A percentile compares a stretch with the other conserved stretches of the same genome.
Conservation (phyloP, 73 alveolate genomes). For the Tetrahymena malaccensis region DNA sequence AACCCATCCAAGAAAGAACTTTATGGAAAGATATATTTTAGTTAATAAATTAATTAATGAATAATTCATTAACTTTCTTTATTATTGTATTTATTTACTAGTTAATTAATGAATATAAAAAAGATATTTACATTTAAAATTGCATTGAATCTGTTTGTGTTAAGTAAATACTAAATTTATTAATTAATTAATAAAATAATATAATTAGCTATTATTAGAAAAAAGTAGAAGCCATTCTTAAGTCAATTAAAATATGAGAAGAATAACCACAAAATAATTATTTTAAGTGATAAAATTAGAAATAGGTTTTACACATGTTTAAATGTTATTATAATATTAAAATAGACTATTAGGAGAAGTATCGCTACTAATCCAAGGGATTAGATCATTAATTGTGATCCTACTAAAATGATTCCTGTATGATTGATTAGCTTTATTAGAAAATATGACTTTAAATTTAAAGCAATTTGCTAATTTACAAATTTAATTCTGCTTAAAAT, state of each 20-base stretch:
- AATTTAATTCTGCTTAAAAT: too few relatives aligned
- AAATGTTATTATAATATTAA: neutral
- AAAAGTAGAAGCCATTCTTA: neutral
- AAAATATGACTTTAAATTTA: too few relatives aligned
- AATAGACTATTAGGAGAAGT: neutral
- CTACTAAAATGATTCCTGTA: neutral
- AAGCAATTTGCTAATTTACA: too few relatives aligned
- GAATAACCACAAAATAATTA: neutral
- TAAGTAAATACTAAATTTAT: neutral
- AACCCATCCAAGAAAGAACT: neutral
- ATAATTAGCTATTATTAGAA: neutral
- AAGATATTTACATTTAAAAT: neutral
- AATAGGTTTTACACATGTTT: neutral
- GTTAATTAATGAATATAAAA: neutral
- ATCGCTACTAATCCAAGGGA: neutral
- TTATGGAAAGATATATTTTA: neutral
- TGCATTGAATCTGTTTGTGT: neutral
- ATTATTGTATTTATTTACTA: too few relatives aligned
- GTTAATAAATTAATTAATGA: too few relatives aligned
- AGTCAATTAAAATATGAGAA: neutral
- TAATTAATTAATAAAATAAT: neutral
- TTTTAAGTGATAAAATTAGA: neutral
- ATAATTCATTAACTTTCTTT: too few relatives aligned
- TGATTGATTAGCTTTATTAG: too few relatives aligned
- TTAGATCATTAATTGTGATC: neutral